Evolutionary conservation across 257 asterid genomes (phyloP).

Genomic region (Gentiana straminea): DNA sequence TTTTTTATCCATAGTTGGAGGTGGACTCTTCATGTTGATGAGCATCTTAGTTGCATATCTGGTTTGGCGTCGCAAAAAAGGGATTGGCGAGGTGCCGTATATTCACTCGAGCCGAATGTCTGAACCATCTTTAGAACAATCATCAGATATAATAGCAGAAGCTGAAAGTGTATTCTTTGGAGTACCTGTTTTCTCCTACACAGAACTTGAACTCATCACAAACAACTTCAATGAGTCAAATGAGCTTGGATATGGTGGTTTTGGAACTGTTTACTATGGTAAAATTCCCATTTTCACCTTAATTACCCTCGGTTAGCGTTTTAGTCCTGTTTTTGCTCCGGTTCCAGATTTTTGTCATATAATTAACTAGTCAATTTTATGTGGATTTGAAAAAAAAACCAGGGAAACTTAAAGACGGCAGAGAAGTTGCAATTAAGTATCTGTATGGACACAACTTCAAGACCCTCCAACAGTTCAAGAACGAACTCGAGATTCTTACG

Average conservation of each 20-base stretch:
- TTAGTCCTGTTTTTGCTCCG: not conserved
- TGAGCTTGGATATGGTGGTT: conserved; percentile 80
- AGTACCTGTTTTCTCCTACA: conserved; percentile 50
- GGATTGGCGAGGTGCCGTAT: conserved; percentile 1
- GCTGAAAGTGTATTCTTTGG: conserved; percentile 34
- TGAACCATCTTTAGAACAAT: conserved; percentile 24
- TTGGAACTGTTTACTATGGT: conserved; percentile 72
- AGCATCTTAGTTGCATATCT: conserved; percentile 2
- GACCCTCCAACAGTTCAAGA: conserved; percentile 57
- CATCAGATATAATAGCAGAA: conserved; percentile 17
- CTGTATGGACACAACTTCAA: conserved; percentile 58
- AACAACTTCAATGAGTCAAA: conserved; percentile 37
- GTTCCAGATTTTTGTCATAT: not conserved
- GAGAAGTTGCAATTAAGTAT: conserved; percentile 78
- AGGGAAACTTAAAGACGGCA: conserved; percentile 63
- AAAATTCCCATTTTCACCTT: conserved; percentile 11
- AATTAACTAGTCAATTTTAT: not conserved
- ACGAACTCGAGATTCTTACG: conserved; percentile 43
- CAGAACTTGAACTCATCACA: conserved; percentile 51
- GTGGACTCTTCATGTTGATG: conserved; percentile 8
- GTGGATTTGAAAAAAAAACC: not conserved
- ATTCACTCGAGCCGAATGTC: conserved; percentile 29
- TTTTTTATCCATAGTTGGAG: conserved; percentile 15
- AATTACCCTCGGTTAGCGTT: too few species aligned
- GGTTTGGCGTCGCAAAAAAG: conserved; percentile 32